phyloP scores from a whole-genome alignment of 2,329 filamentous ascomycete genomes.

The Neonectria ditissima region DNA sequence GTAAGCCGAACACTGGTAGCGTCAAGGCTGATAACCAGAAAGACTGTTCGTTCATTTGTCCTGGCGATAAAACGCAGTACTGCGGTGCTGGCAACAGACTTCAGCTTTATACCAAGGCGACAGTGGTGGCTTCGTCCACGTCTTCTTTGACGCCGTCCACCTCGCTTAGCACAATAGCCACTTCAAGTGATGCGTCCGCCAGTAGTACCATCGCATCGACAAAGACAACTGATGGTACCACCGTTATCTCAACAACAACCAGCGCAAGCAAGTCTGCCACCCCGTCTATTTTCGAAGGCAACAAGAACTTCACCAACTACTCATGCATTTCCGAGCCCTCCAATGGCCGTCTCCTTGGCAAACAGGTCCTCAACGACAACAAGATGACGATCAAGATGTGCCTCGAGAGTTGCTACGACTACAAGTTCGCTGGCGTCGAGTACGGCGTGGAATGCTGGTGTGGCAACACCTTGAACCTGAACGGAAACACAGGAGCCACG shows the following conservation, averaged over 20 bases:
- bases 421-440: slow-evolving; percentile 52
- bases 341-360: slow-evolving; percentile 47
- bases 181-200: neutral
- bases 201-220: neutral
- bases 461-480: slow-evolving; percentile 47
- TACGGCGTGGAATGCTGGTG: slow-evolving; percentile 56
- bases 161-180: slow-evolving; percentile 10
- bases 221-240: neutral
- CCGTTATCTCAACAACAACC: slow-evolving; percentile 9
- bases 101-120: slow-evolving; percentile 47
- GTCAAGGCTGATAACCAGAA: slow-evolving; percentile 44
- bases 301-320: slow-evolving; percentile 54
- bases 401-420: slow-evolving; percentile 49
- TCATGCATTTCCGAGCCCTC: slow-evolving; percentile 51
- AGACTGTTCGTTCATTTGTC: slow-evolving; percentile 51
- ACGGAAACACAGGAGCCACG: slow-evolving; percentile 35
- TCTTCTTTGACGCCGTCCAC: slow-evolving; percentile 12
- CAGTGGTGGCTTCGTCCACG: slow-evolving; percentile 15
- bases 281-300: slow-evolving; percentile 48
- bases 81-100: slow-evolving; percentile 52
- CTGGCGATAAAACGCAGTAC: slow-evolving; percentile 48
- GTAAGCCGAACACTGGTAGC: slow-evolving; percentile 46
- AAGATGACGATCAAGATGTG: slow-evolving; percentile 52
- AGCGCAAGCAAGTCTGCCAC: slow-evolving; percentile 27
- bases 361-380: slow-evolving; percentile 47